phyloP scores from a whole-genome alignment of 345 rosid genomes.

The thale cress (Arabidopsis thaliana) region TAIR10.1 NC_003074.8:10306001-10306500 shows the following conservation, averaged over 20 bases:
- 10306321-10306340: background rate
- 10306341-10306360: background rate
- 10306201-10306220: slow-evolving; percentile 3
- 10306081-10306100: slow-evolving; percentile 11
- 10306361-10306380: background rate
- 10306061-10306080: slow-evolving; percentile 21
- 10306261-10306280: background rate
- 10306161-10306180: background rate
- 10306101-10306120: slow-evolving; percentile 7
- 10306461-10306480: background rate
- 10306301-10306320: no score
- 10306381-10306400: background rate
- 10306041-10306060: background rate
- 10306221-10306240: background rate
- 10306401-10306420: background rate
- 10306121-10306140: background rate
- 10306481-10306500: background rate
- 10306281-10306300: no score
- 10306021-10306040: slow-evolving; percentile 21
- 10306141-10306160: background rate
- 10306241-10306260: background rate
- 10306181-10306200: background rate
- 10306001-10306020: background rate
- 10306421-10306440: background rate
- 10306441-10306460: background rate